A percentile compares a stretch with the other conserved stretches of the same genome.
Conservation (phyloP, 768 basidiomycete species). For the Sporobolomyces roseus region DNA sequence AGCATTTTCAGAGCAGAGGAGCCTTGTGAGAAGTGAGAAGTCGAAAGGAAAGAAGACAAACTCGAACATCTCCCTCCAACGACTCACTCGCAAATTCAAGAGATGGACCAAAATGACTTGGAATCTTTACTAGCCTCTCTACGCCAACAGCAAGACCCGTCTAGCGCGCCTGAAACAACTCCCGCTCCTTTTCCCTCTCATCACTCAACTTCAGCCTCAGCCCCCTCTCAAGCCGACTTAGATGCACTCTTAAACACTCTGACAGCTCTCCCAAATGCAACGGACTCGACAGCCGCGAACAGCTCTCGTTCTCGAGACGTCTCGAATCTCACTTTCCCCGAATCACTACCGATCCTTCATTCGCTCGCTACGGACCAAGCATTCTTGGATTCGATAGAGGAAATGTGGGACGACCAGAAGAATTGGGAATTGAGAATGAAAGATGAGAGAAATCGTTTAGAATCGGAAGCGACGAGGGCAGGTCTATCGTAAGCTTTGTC, state of each 20-base stretch:
- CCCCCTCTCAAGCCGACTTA: constrained; percentile 28
- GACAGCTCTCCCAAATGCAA: not conserved
- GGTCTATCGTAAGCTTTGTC: constrained; percentile 17
- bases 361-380: not conserved
- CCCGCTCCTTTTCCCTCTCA: not conserved
- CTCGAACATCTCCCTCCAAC: not conserved
- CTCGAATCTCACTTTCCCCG: constrained; percentile 27
- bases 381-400: constrained; percentile 22
- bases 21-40: too few species aligned
- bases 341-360: constrained; percentile 31
- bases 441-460: constrained; percentile 36
- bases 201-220: not conserved
- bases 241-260: constrained; percentile 29
- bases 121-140: constrained; percentile 11
- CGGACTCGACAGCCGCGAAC: not conserved
- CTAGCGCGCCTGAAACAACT: not conserved
- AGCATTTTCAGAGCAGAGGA: too few species aligned
- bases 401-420: constrained; percentile 28
- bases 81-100: not conserved
- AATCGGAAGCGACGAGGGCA: constrained; percentile 3
- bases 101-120: constrained; percentile 32
- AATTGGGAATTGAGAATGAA: constrained; percentile 30
- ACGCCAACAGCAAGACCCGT: constrained; percentile 15
- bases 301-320: not conserved
- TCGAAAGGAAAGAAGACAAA: not conserved